Conservation (phyloP, 1,284 basidiomycete genomes). For the Ceratobasidium sp. region DNA sequence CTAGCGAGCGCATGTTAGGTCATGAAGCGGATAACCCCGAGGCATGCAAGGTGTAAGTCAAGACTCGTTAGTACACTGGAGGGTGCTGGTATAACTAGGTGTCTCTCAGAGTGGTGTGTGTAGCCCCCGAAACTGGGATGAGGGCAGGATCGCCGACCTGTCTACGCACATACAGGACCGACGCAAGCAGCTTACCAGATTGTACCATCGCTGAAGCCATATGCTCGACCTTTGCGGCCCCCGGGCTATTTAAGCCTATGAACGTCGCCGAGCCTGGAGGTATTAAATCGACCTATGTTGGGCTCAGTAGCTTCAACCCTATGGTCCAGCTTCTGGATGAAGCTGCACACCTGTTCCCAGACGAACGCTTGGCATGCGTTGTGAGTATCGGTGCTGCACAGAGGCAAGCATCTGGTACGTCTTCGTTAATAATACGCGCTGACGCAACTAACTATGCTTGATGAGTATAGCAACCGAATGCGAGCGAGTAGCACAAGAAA, state of each 20-base stretch:
- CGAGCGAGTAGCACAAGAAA: slow-evolving; percentile 9
- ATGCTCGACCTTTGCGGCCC: neutral
- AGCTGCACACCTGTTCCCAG: neutral
- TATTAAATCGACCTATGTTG: neutral
- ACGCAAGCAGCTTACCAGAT: neutral
- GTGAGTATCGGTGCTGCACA: neutral
- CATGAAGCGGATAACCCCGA: no score
- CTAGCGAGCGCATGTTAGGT: neutral
- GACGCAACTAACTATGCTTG: no score
- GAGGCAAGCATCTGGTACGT: neutral
- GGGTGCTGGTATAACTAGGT: neutral
- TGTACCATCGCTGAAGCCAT: slow-evolving; percentile 25
- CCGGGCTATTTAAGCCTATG: slow-evolving; percentile 17
- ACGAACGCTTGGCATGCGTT: neutral
- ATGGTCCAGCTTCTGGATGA: slow-evolving; percentile 6
- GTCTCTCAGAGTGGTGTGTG: neutral
- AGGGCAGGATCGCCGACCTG: neutral
- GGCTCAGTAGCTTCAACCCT: neutral
- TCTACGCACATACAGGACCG: neutral
- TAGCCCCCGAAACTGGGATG: neutral
- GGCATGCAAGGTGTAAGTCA: slow-evolving; percentile 17
- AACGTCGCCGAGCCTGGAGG: neutral
- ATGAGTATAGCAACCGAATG: no score
- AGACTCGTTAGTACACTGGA: neutral
- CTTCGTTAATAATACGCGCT: neutral